Evolutionary conservation across 2,329 filamentous ascomycete genomes (phyloP).

Genomic region (Pseudogymnoascus sp.): DNA sequence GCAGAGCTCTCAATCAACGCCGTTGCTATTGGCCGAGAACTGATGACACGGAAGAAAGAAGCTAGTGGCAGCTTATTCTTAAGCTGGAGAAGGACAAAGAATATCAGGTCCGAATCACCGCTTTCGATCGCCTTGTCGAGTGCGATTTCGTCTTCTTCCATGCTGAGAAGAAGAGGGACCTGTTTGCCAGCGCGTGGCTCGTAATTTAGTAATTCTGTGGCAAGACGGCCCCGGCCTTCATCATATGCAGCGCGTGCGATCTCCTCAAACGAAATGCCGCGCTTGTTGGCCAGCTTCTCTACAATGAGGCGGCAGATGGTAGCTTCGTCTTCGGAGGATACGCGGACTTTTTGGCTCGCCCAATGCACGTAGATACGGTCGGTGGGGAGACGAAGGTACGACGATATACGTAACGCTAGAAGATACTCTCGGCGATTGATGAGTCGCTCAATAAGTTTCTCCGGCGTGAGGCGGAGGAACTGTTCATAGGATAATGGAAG

Average conservation of each 20-base stretch:
- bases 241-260: slow-evolving; percentile 92
- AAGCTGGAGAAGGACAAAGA: slow-evolving; percentile 78
- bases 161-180: slow-evolving; percentile 83
- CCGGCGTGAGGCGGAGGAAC: slow-evolving; percentile 82
- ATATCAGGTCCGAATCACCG: slow-evolving; percentile 88
- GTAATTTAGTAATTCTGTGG: slow-evolving; percentile 85
- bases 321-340: slow-evolving; percentile 80
- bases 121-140: slow-evolving; percentile 95
- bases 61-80: slow-evolving; percentile 87
- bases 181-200: slow-evolving; percentile 94
- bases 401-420: slow-evolving; percentile 79
- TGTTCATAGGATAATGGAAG: slow-evolving; percentile 90
- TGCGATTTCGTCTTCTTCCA: slow-evolving; percentile 93
- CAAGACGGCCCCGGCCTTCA: slow-evolving; percentile 81
- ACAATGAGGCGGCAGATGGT: slow-evolving; percentile 82
- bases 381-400: slow-evolving; percentile 77
- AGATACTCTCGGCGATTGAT: slow-evolving; percentile 88
- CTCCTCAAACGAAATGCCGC: slow-evolving; percentile 90
- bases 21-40: slow-evolving; percentile 74
- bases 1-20: slow-evolving; percentile 86
- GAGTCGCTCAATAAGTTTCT: slow-evolving; percentile 77
- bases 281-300: slow-evolving; percentile 76
- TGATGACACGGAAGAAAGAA: slow-evolving; percentile 88
- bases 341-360: slow-evolving; percentile 88
- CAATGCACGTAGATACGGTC: slow-evolving; percentile 94